A percentile compares a stretch with the other conserved stretches of the same genome.
Conservation (phyloP, 495 filamentous ascomycete genomes). For the Oleoguttula mirabilis region DNA sequence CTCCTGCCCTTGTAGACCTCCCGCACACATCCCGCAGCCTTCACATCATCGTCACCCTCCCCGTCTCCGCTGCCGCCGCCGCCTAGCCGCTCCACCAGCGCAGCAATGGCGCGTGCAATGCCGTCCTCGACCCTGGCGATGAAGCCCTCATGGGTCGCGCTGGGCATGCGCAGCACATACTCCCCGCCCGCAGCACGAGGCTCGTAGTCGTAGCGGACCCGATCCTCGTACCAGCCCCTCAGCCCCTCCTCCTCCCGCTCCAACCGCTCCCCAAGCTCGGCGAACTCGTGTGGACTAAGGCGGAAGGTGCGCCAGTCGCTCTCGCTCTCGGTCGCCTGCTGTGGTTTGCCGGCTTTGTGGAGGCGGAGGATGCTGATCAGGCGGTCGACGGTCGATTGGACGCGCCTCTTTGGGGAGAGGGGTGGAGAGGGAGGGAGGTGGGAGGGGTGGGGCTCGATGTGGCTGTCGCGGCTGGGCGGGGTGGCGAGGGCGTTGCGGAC, state of each 20-base stretch:
- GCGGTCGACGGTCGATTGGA: not conserved
- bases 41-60: no score
- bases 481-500: not conserved
- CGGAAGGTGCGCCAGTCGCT: not conserved
- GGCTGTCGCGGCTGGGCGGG: not conserved
- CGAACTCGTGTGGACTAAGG: not conserved
- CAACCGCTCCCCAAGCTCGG: not conserved
- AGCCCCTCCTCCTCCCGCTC: not conserved
- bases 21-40: not conserved
- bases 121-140: not conserved
- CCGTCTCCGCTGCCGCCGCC: not conserved
- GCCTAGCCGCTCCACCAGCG: not conserved
- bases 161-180: conserved; percentile 5
- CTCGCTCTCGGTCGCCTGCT: not conserved
- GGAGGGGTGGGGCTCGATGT: not conserved
- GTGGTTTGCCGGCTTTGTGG: not conserved
- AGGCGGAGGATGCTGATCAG: not conserved
- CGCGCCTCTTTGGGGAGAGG: not conserved
- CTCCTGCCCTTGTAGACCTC: conserved; percentile 1
- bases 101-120: not conserved
- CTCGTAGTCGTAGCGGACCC: conserved; percentile 6
- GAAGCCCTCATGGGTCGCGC: not conserved
- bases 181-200: not conserved
- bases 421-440: not conserved
- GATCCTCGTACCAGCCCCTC: not conserved